Evolutionary conservation across 2,329 filamentous ascomycete species (phyloP).

Genomic region (Fusarium nelsonii): DNA sequence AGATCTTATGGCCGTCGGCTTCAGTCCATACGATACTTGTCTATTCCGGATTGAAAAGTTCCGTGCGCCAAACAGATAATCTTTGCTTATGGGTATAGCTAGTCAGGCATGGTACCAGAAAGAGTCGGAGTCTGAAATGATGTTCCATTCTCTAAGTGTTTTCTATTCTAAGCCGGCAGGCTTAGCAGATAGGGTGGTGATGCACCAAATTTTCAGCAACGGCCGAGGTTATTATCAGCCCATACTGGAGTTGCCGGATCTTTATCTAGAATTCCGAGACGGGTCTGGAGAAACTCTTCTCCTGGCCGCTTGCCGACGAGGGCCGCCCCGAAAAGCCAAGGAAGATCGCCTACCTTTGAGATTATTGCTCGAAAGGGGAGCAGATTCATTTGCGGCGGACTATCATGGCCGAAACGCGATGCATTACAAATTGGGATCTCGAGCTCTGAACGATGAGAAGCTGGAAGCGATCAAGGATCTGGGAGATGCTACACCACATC

Average conservation of each 20-base stretch:
- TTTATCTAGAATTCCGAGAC: constrained; percentile 30
- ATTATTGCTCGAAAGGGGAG: constrained; percentile 27
- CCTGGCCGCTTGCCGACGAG: constrained; percentile 21
- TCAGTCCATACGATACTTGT: constrained; percentile 15
- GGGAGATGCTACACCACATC: background rate
- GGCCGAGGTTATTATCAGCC: constrained; percentile 3
- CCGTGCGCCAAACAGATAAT: background rate
- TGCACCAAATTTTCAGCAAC: constrained; percentile 25
- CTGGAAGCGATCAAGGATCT: constrained; percentile 11
- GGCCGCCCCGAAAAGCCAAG: too few species aligned
- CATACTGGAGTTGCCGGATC: constrained; percentile 18
- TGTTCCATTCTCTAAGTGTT: background rate
- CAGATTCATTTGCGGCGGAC: constrained; percentile 24
- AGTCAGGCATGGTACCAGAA: constrained; percentile 3
- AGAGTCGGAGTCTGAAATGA: background rate
- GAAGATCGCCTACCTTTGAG: background rate
- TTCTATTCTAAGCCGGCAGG: too few species aligned
- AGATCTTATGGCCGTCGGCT: constrained; percentile 16
- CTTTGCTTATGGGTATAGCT: constrained; percentile 5
- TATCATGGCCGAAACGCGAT: constrained; percentile 29
- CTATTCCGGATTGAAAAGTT: background rate
- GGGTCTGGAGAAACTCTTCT: constrained; percentile 24
- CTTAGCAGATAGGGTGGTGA: constrained; percentile 12
- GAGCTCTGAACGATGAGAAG: background rate
- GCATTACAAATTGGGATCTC: constrained; percentile 19